These are phyloP conservation scores for Ascochyta fabae DNA, from an alignment of 2,329 filamentous ascomycete genomes.

Conservation along the genomic window DNA sequence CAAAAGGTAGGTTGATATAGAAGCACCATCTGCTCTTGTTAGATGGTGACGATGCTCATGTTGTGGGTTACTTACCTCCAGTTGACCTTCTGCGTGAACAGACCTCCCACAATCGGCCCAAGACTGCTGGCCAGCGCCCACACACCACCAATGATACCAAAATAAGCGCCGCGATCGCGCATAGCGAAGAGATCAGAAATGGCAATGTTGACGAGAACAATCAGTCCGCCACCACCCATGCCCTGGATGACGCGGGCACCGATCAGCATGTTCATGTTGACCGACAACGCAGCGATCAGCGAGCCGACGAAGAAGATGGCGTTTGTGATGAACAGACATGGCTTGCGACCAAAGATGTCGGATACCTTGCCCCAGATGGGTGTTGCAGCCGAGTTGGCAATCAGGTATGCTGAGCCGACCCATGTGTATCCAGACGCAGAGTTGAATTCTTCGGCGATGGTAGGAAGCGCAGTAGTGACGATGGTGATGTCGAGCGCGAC, in stretches of 20 bases:
- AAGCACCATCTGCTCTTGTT: constrained; percentile 49
- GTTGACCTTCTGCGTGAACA: constrained; percentile 66
- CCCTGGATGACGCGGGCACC: constrained; percentile 68
- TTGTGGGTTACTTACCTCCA: constrained; percentile 59
- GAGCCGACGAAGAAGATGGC: constrained; percentile 68
- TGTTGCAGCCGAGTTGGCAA: constrained; percentile 58
- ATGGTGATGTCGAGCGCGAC: constrained; percentile 69
- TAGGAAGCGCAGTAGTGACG: constrained; percentile 67
- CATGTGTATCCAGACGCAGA: constrained; percentile 59
- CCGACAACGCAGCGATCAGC: constrained; percentile 64
- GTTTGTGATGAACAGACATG: constrained; percentile 65
- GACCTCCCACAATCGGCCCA: constrained; percentile 72
- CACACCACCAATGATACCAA: constrained; percentile 69
- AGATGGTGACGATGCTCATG: no score
- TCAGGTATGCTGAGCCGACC: constrained; percentile 60
- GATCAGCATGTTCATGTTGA: constrained; percentile 68
- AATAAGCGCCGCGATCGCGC: constrained; percentile 65
- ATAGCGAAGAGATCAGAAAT: constrained; percentile 70
- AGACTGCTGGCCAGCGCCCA: constrained; percentile 70
- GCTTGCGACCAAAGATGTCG: constrained; percentile 72
- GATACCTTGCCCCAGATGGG: constrained; percentile 69
- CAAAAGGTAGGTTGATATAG: constrained; percentile 70
- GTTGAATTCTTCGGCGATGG: constrained; percentile 62
- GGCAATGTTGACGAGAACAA: constrained; percentile 68
- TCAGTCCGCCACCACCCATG: constrained; percentile 67